phyloP scores from a whole-genome alignment of 2,329 filamentous ascomycete species.

The Sordariomycetes sp. region DNA sequence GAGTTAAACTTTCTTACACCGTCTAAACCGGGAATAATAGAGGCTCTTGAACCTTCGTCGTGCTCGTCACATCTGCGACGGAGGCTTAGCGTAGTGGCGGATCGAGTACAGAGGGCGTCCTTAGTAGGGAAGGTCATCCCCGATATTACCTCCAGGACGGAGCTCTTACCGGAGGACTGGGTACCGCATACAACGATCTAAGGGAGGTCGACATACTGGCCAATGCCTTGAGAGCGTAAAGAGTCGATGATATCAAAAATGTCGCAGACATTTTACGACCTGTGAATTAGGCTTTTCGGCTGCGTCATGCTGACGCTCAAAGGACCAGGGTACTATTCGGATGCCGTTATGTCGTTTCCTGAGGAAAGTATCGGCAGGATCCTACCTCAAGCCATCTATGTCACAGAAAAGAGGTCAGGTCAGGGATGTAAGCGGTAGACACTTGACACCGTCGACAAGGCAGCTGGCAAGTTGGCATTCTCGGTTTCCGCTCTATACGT shows the following conservation, averaged over 20 bases:
- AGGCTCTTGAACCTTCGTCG: neutral
- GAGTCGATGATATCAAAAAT: constrained; percentile 7
- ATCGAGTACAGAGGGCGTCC: constrained; percentile 12
- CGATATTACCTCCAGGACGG: constrained; percentile 13
- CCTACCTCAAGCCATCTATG: too few species aligned
- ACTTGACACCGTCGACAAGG: too few species aligned
- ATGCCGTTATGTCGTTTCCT: too few species aligned
- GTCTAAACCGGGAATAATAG: constrained; percentile 15
- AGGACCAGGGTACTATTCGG: too few species aligned
- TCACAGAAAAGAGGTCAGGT: too few species aligned
- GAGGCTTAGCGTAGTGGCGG: constrained; percentile 13
- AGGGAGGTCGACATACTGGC: constrained; percentile 9
- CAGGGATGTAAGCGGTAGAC: too few species aligned
- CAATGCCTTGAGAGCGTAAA: constrained; percentile 9
- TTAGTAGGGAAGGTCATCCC: constrained; percentile 14
- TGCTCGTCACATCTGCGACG: constrained; percentile 3
- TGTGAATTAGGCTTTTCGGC: neutral
- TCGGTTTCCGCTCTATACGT: too few species aligned
- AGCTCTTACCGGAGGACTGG: constrained; percentile 14
- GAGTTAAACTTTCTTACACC: too few species aligned
- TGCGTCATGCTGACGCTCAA: too few species aligned
- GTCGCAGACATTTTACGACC: constrained; percentile 15
- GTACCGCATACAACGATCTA: constrained; percentile 14
- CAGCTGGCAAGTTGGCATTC: too few species aligned
- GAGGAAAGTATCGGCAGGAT: too few species aligned